Percentiles rank a stretch among this genome's conserved stretches.
phyloP scores from a whole-genome alignment of 768 basidiomycete species.

The Tubosaeta sp. region DNA sequence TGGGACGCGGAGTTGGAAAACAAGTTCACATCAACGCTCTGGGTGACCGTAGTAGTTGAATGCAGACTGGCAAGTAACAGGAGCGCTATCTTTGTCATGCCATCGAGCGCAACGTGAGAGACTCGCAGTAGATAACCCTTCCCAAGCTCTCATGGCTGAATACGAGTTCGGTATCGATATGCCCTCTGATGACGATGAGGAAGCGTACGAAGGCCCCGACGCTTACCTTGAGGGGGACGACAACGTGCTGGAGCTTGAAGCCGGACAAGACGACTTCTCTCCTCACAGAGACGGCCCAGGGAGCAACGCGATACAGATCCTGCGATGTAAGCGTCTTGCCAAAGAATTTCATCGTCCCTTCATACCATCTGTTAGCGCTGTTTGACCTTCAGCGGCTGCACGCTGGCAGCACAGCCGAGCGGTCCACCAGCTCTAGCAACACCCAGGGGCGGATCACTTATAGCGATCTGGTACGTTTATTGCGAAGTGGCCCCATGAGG shows the following conservation, averaged over 20 bases:
- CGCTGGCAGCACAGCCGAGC: conserved; percentile 9
- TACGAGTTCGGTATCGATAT: conserved; percentile 20
- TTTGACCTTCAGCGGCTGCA: conserved; percentile 28
- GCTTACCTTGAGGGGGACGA: conserved; percentile 34
- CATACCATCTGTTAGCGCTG: conserved; percentile 17
- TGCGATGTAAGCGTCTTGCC: conserved; percentile 28
- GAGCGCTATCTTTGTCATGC: background rate
- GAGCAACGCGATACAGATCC: conserved; percentile 21
- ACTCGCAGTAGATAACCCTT: conserved; percentile 2
- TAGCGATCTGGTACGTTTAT: conserved; percentile 22
- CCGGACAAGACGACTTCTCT: conserved; percentile 20
- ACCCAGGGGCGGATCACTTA: conserved; percentile 17
- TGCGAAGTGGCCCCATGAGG: conserved; percentile 11
- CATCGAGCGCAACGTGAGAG: background rate
- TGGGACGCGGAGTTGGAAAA: conserved; percentile 23
- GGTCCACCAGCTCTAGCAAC: background rate
- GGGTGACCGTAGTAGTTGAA: no score
- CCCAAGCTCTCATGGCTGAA: conserved; percentile 14
- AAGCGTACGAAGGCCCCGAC: conserved; percentile 32
- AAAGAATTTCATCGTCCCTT: background rate
- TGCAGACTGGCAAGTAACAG: no score
- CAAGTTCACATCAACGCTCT: background rate
- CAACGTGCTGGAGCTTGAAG: conserved; percentile 33
- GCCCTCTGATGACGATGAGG: conserved; percentile 29
- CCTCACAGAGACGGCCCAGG: background rate